phyloP scores from a whole-genome alignment of 176 grass and related monocot genomes.

The Secale cereale region DNA sequence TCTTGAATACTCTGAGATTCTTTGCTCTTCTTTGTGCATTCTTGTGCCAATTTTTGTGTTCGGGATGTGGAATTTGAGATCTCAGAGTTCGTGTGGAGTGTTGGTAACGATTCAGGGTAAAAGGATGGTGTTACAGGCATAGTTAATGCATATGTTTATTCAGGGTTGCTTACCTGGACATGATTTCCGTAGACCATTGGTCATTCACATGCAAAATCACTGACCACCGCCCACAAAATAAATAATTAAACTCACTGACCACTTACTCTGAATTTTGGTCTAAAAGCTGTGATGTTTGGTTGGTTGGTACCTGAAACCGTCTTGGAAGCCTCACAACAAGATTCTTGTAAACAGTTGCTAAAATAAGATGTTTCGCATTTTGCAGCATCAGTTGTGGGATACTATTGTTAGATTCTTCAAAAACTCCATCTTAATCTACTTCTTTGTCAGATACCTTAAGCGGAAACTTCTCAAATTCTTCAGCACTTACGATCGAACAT shows the following conservation, averaged over 20 bases:
- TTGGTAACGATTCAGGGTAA: neutral
- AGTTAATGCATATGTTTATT: neutral
- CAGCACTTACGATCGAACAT: neutral
- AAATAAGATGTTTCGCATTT: neutral
- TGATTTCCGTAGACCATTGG: neutral
- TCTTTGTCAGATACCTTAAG: slow-evolving; percentile 15
- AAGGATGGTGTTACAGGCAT: neutral
- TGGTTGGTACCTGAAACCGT: neutral
- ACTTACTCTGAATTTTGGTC: neutral
- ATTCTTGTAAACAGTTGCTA: neutral
- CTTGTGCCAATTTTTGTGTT: neutral
- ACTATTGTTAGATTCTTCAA: neutral
- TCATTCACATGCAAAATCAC: neutral
- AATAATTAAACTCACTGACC: neutral
- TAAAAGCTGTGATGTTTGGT: neutral
- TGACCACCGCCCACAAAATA: neutral
- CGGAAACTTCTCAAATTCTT: slow-evolving; percentile 28
- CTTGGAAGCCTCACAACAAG: neutral
- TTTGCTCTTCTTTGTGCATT: neutral
- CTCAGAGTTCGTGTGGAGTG: neutral
- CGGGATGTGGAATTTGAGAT: neutral
- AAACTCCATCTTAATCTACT: neutral
- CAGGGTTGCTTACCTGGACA: neutral
- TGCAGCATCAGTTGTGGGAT: neutral
- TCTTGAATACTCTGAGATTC: neutral